Conservation (phyloP, 139 green algal genomes). For the Desmodesmus armatus region DNA sequence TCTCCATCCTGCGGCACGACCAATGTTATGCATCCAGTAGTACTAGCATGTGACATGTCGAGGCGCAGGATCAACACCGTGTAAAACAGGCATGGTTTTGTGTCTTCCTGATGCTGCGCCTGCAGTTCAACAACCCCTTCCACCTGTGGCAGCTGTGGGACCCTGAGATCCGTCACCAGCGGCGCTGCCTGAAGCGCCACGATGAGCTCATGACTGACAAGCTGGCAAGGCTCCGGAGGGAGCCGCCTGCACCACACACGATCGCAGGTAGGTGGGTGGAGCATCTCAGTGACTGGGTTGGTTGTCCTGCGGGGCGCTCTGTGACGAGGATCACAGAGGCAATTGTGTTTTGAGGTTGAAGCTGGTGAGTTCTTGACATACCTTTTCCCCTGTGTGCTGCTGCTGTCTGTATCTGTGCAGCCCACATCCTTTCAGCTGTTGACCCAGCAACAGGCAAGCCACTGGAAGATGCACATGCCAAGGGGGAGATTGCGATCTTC, state of each 20-base stretch:
- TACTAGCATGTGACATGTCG: too few relatives aligned
- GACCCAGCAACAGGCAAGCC: conserved; percentile 8
- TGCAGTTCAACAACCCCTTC: conserved; percentile 39
- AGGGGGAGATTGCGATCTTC: conserved; percentile 23
- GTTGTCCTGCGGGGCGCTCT: too few relatives aligned
- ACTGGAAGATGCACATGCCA: background rate
- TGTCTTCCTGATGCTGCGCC: background rate
- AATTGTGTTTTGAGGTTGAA: too few relatives aligned
- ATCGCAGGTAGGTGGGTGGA: conserved; percentile 14
- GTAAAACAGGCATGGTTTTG: background rate
- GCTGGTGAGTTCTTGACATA: too few relatives aligned
- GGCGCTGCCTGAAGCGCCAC: background rate
- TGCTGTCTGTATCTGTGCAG: background rate
- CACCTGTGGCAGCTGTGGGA: conserved; percentile 11
- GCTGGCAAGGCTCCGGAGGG: background rate
- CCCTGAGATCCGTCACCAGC: background rate
- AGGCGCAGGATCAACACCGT: too few relatives aligned
- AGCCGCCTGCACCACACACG: conserved; percentile 7
- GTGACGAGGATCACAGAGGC: too few relatives aligned
- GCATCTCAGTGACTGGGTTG: too few relatives aligned
- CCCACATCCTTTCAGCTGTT: background rate
- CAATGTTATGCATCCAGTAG: too few relatives aligned
- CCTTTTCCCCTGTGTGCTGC: background rate
- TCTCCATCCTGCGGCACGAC: too few relatives aligned
- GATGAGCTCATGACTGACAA: background rate